Base-by-base conservation (phyloP, 116 monocot species). In the Dioscorea cayenensis region DNA sequence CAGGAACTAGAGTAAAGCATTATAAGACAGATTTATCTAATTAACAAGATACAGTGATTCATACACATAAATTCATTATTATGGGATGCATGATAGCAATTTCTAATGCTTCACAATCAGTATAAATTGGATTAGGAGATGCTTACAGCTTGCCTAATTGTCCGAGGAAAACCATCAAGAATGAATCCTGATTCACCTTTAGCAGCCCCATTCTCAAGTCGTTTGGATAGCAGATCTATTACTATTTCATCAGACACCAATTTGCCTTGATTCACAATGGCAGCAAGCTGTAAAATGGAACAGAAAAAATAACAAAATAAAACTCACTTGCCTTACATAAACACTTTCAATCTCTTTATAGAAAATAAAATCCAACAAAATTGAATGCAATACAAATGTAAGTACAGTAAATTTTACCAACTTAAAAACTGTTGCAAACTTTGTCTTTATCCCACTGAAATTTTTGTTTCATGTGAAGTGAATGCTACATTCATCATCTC, bases 91-190 rank as follows among this genome's bases (percentile, higher is more conserved):
- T n/a, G 19, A 12, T 5, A 55, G n/a, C n/a, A 16, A 55, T 19
- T 55, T 55, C 55, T 0, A 0, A n/a, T 55, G 16, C 55, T 14
- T 2, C 51, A 11, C 6, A 51, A 11, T 32, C 32, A 32, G 32
- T 11, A 51, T 51, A 14, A 51, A 55, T 18, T 18, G 14, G 0
- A 18, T 55, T 55, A 55, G 10, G 5, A 62, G 20, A 20, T 69
- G 69, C 89, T 86, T 77, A 95, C 95, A 72, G 95, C 95, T 87
- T 95, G 95, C 81, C 79, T 86, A 28, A 89, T 72, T 49, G 95
- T 95, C 62, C 95, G 74, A 22, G 95, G 95, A 79, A 95, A 95
- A 36, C 95, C 95, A 83, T 95, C 95, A 78, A 95, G 95, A 73
- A 95, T 95, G 67, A 95, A 95, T 49, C 95, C 95, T 50, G 91